Evolutionary conservation across 257 asterid genomes (phyloP).

Genomic region (Petrea volubilis): DNA sequence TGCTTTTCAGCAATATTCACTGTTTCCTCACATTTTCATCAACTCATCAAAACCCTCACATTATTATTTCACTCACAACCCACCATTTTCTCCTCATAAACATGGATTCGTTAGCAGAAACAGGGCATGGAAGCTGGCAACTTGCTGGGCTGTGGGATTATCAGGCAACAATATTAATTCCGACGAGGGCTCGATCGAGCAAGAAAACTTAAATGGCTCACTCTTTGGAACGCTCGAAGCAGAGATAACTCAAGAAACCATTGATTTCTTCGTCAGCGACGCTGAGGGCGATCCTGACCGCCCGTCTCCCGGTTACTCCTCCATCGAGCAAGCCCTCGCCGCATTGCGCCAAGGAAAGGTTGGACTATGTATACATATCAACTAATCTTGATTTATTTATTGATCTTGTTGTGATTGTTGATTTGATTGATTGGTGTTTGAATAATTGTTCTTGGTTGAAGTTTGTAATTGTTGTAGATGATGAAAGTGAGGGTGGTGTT

Average conservation of each 20-base stretch:
- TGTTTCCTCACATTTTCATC: slow-evolving; percentile 34
- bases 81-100: slow-evolving; percentile 8
- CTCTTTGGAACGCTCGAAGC: slow-evolving; percentile 50
- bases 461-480: slow-evolving; percentile 89
- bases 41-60: slow-evolving; percentile 27
- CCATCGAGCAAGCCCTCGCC: slow-evolving; percentile 63
- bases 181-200: slow-evolving; percentile 24
- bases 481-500: slow-evolving; percentile 44
- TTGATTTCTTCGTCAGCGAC: slow-evolving; percentile 85
- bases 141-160: slow-evolving; percentile 42
- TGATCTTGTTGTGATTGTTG: not conserved
- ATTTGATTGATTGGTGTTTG: slow-evolving; percentile 30
- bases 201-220: slow-evolving; percentile 43
- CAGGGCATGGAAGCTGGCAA: slow-evolving; percentile 27
- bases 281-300: slow-evolving; percentile 92
- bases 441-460: slow-evolving; percentile 29
- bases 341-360: slow-evolving; percentile 70
- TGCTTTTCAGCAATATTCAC: slow-evolving; percentile 33
- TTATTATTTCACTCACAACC: not conserved
- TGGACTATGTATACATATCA: not conserved
- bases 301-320: slow-evolving; percentile 70
- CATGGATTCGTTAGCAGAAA: slow-evolving; percentile 20
- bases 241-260: slow-evolving; percentile 66
- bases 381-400: no score
- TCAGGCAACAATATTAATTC: slow-evolving; percentile 26